Percentiles rank a stretch among this genome's conserved stretches.
Conservation (phyloP, 768 basidiomycete species). For the Pisolithus albus region DNA sequence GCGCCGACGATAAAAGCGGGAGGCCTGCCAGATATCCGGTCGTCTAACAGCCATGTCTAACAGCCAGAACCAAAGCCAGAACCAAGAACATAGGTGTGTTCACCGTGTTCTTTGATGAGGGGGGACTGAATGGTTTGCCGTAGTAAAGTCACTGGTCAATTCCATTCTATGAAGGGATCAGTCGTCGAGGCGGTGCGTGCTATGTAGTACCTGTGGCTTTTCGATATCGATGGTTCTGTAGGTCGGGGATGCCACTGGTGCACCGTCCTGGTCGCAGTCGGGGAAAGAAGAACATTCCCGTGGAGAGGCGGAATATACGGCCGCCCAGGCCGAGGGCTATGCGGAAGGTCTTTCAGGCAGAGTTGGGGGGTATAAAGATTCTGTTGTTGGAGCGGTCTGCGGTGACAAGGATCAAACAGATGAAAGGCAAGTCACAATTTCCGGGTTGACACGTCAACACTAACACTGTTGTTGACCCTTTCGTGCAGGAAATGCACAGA, state of each 20-base stretch:
- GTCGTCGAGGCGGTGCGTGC: conserved; percentile 27
- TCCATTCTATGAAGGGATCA: conserved; percentile 34
- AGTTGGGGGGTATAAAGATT: conserved; percentile 44
- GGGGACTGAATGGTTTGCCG: background rate
- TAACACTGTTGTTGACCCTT: background rate
- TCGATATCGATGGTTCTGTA: conserved; percentile 2
- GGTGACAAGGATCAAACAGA: conserved; percentile 51
- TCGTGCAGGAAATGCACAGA: conserved; percentile 40
- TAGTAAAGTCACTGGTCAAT: conserved; percentile 31
- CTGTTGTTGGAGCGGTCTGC: conserved; percentile 47
- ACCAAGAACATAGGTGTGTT: conserved; percentile 23
- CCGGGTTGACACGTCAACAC: background rate
- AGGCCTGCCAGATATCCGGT: too few species aligned
- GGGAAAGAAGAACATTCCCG: conserved; percentile 46
- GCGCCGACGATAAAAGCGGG: too few species aligned
- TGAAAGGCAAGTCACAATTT: conserved; percentile 30
- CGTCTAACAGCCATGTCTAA: background rate
- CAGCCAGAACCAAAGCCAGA: background rate
- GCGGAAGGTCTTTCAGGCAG: conserved; percentile 42
- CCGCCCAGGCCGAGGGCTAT: conserved; percentile 45
- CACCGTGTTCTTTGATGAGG: background rate
- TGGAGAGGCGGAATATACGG: conserved; percentile 42
- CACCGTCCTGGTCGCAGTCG: conserved; percentile 34
- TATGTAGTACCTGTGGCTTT: background rate
- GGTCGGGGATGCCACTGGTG: conserved; percentile 40